These are phyloP conservation scores for Vigna reflexopilosa DNA, from an alignment of 306 rosid genomes.

Conservation along the genomic window DNA sequence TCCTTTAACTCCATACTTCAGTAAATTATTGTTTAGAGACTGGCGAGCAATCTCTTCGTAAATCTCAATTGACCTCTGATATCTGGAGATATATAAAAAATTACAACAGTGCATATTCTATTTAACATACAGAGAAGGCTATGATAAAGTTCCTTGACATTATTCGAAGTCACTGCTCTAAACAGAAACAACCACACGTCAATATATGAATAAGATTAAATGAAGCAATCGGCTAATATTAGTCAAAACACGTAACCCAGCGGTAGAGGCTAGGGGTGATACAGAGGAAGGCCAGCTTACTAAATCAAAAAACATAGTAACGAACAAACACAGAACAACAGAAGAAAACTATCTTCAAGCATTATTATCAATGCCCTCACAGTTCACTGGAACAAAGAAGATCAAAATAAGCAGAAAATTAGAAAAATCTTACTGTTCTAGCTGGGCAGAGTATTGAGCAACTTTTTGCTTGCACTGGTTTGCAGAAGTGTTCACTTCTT, in stretches of 20 bases:
- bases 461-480: conserved; percentile 97
- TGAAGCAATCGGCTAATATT: conserved; percentile 1
- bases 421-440: conserved; percentile 77
- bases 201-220: conserved; percentile 15
- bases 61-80: conserved; percentile 80
- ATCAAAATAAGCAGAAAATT: conserved; percentile 25
- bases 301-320: not conserved
- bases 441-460: conserved; percentile 93
- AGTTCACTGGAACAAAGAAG: conserved; percentile 2
- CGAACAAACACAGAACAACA: not conserved
- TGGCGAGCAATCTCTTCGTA: conserved; percentile 94
- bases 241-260: conserved; percentile 1
- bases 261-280: too few species aligned
- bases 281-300: conserved; percentile 12
- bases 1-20: conserved; percentile 95
- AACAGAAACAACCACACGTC: too few species aligned
- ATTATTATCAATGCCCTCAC: conserved; percentile 6
- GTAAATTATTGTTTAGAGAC: conserved; percentile 79
- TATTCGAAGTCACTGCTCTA: not conserved
- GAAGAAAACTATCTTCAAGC: conserved; percentile 20
- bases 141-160: conserved; percentile 26
- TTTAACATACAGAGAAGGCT: conserved; percentile 20
- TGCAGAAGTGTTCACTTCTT: conserved; percentile 84
- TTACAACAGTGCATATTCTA: conserved; percentile 20
- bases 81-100: conserved; percentile 54